phyloP scores from a whole-genome alignment of 1,284 basidiomycete species.

The Apiotrichum porosum region DNA sequence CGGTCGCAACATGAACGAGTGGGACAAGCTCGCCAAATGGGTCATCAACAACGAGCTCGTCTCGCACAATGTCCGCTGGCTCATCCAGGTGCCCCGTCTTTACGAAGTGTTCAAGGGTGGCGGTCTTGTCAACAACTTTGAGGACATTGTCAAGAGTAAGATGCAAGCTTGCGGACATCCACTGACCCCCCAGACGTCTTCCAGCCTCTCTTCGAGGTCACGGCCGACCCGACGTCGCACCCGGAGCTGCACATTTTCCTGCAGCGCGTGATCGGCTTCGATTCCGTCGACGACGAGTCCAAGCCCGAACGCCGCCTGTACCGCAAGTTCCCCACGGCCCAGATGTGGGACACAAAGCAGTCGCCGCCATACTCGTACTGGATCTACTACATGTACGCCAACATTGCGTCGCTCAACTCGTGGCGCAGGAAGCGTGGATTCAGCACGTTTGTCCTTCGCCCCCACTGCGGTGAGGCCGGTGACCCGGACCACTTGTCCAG shows the following conservation, averaged over 20 bases:
- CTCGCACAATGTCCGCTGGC: constrained; percentile 97
- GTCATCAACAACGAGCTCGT: constrained; percentile 87
- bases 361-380: constrained; percentile 94
- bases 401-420: constrained; percentile 88
- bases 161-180: constrained; percentile 14
- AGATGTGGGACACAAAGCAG: constrained; percentile 81
- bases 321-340: constrained; percentile 92
- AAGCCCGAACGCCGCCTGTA: constrained; percentile 88
- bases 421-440: constrained; percentile 86
- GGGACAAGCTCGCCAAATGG: constrained; percentile 99
- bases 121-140: constrained; percentile 79
- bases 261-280: constrained; percentile 93
- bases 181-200: constrained; percentile 69
- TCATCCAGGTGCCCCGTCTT: constrained; percentile 90
- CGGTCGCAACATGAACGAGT: constrained; percentile 70
- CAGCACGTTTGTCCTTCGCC: constrained; percentile 95
- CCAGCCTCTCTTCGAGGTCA: constrained; percentile 91
- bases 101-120: constrained; percentile 95
- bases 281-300: constrained; percentile 96
- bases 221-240: constrained; percentile 80
- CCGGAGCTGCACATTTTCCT: constrained; percentile 94
- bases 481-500: constrained; percentile 97
- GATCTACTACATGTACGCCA: constrained; percentile 98
- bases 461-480: constrained; percentile 96
- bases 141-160: constrained; percentile 84